Conservation (phyloP, 768 basidiomycete genomes). For the Tylopilus rubrobrunneus region DNA sequence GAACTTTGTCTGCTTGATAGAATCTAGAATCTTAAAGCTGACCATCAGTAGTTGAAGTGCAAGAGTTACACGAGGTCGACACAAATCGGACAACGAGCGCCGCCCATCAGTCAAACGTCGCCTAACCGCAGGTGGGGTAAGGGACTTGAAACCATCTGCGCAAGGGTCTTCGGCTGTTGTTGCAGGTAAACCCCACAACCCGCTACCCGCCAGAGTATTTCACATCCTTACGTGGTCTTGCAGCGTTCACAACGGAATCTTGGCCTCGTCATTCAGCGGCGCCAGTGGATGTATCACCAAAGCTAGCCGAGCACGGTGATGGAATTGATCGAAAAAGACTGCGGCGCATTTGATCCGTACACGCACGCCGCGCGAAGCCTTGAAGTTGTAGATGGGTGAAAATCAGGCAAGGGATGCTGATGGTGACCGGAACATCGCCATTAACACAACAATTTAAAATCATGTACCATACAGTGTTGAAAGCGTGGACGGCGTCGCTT, state of each 20-base stretch:
- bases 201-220: constrained; percentile 4
- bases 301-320: constrained; percentile 15
- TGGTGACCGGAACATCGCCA: constrained; percentile 2
- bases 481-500: constrained; percentile 4
- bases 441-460: constrained; percentile 3
- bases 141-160: constrained; percentile 3
- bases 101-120: constrained; percentile 15
- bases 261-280: neutral
- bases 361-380: constrained; percentile 4
- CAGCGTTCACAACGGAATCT: neutral
- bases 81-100: constrained; percentile 12
- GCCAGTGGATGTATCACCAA: constrained; percentile 2
- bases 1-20: constrained; percentile 10
- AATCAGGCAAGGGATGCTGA: constrained; percentile 1
- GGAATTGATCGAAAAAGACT: constrained; percentile 7
- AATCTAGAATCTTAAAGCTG: constrained; percentile 9
- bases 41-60: constrained; percentile 10
- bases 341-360: constrained; percentile 10
- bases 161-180: constrained; percentile 17
- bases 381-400: constrained; percentile 1
- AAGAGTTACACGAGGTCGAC: constrained; percentile 22
- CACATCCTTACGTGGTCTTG: constrained; percentile 7
- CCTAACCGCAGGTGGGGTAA: constrained; percentile 15
- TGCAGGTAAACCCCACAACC: constrained; percentile 11
- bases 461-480: constrained; percentile 5